A percentile compares a stretch with the other conserved stretches of the same genome.
Conservation (phyloP, 2,329 filamentous ascomycete species). For the Aspergillus eucalypticola region DNA sequence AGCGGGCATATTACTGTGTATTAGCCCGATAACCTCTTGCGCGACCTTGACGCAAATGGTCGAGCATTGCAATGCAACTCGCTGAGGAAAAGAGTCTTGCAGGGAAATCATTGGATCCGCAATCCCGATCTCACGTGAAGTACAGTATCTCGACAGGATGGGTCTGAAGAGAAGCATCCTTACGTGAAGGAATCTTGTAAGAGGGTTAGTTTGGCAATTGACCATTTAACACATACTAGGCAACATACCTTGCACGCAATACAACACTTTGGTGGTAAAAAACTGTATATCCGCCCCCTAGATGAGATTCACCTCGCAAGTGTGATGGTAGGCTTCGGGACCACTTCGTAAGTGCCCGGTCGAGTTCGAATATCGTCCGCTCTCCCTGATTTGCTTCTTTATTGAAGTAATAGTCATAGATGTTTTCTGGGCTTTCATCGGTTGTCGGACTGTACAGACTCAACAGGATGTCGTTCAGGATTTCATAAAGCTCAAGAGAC, state of each 20-base stretch:
- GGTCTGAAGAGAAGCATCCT: slow-evolving; percentile 37
- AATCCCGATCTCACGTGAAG: slow-evolving; percentile 25
- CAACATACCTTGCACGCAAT: slow-evolving; percentile 31
- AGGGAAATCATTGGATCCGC: slow-evolving; percentile 23
- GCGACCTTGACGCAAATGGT: slow-evolving; percentile 38
- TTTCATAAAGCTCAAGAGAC: slow-evolving; percentile 38
- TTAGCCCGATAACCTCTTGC: slow-evolving; percentile 35
- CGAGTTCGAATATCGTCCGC: slow-evolving; percentile 36
- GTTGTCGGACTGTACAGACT: slow-evolving; percentile 30
- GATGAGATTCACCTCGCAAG: slow-evolving; percentile 18
- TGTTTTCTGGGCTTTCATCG: slow-evolving; percentile 28
- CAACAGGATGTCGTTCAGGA: slow-evolving; percentile 37
- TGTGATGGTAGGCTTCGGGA: slow-evolving; percentile 31
- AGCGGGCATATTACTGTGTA: slow-evolving; percentile 30
- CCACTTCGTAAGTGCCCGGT: slow-evolving; percentile 35
- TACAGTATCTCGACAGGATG: slow-evolving; percentile 35
- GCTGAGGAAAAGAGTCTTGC: slow-evolving; percentile 32
- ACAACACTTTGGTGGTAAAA: slow-evolving; percentile 37
- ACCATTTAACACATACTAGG: neutral
- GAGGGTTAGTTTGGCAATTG: neutral
- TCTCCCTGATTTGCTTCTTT: slow-evolving; percentile 26
- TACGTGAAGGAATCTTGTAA: slow-evolving; percentile 33
- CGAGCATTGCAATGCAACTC: slow-evolving; percentile 37
- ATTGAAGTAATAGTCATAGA: slow-evolving; percentile 32
- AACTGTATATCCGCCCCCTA: slow-evolving; percentile 19